phyloP scores from a whole-genome alignment of 805 yeast genomes.

The Candida germanica region DNA sequence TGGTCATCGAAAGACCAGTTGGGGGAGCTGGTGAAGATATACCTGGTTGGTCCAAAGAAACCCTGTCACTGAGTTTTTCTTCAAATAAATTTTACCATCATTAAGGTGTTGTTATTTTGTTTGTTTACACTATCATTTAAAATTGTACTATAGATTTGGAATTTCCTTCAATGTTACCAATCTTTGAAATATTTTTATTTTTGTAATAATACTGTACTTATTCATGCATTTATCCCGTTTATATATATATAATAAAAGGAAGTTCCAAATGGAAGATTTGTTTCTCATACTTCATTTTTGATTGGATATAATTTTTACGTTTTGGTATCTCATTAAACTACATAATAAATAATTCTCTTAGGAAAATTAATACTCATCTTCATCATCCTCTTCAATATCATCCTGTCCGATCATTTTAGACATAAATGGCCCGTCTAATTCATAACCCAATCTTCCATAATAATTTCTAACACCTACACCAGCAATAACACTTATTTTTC shows the following conservation, averaged over 20 bases:
- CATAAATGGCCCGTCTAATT: slow-evolving; percentile 95
- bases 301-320: too few species aligned
- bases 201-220: neutral
- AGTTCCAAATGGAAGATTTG: too few species aligned
- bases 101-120: slow-evolving; percentile 4
- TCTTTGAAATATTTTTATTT: too few species aligned
- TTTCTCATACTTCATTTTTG: too few species aligned
- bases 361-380: slow-evolving; percentile 6
- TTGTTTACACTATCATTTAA: too few species aligned
- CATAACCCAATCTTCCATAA: slow-evolving; percentile 88
- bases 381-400: slow-evolving; percentile 7
- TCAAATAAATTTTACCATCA: slow-evolving; percentile 7
- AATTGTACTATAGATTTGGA: too few species aligned
- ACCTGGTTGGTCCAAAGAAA: slow-evolving; percentile 84
- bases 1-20: slow-evolving; percentile 66
- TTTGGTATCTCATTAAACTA: slow-evolving; percentile 2
- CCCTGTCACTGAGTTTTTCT: slow-evolving; percentile 15
- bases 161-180: too few species aligned
- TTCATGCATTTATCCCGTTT: neutral
- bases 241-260: neutral
- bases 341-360: neutral
- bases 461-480: slow-evolving; percentile 98
- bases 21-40: slow-evolving; percentile 86
- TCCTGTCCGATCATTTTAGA: slow-evolving; percentile 47
- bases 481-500: slow-evolving; percentile 87